phyloP scores from a whole-genome alignment of 768 basidiomycete species.

The Mycena rosella region DNA sequence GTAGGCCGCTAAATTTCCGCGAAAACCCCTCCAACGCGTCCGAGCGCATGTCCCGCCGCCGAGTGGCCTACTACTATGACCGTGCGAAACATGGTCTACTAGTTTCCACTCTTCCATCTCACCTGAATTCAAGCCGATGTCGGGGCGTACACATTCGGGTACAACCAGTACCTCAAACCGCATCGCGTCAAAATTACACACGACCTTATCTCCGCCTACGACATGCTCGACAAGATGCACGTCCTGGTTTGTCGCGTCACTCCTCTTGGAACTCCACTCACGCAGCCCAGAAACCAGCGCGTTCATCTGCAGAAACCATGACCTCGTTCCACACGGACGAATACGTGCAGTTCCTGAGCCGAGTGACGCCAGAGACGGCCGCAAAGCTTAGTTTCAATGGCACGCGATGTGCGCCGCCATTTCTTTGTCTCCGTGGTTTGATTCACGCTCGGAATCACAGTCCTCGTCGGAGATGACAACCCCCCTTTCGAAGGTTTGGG shows the following conservation, averaged over 20 bases:
- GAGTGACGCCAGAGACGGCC: slow-evolving; percentile 92
- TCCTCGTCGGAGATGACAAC: slow-evolving; percentile 90
- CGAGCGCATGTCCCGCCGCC: slow-evolving; percentile 78
- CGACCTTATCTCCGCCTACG: slow-evolving; percentile 90
- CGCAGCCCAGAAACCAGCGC: slow-evolving; percentile 70
- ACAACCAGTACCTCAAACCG: slow-evolving; percentile 96
- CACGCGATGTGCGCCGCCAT: slow-evolving; percentile 76
- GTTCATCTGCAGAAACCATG: slow-evolving; percentile 83
- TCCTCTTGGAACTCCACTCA: not conserved
- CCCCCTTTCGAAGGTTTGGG: slow-evolving; percentile 97
- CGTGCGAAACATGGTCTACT: slow-evolving; percentile 61
- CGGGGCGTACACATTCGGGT: slow-evolving; percentile 81
- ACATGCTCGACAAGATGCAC: slow-evolving; percentile 95
- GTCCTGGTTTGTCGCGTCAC: slow-evolving; percentile 72
- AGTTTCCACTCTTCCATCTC: not conserved
- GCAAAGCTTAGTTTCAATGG: slow-evolving; percentile 89
- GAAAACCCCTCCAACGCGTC: not conserved
- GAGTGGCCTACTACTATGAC: slow-evolving; percentile 88
- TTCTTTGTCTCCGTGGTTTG: not conserved
- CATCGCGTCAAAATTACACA: slow-evolving; percentile 96
- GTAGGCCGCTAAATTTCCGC: too few species aligned
- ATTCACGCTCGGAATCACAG: slow-evolving; percentile 55
- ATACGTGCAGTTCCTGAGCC: slow-evolving; percentile 91
- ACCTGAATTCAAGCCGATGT: slow-evolving; percentile 67
- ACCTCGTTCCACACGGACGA: slow-evolving; percentile 98